Evolutionary conservation across 495 filamentous ascomycete species (phyloP).

Genomic region (Lepraria neglecta): DNA sequence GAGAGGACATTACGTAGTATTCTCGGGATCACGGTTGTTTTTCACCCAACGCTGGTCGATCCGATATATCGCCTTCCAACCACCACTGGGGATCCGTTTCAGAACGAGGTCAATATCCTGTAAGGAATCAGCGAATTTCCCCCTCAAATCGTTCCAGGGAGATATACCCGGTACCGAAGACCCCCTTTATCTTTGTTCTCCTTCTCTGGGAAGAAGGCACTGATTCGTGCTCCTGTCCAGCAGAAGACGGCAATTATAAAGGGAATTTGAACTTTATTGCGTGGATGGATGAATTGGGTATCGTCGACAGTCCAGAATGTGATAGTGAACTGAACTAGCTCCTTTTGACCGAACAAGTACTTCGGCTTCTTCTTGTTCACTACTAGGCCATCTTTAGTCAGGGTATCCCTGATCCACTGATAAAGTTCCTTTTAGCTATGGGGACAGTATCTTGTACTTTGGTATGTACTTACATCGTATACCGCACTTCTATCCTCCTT

Average conservation of each 20-base stretch:
- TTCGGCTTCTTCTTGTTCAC: slow-evolving; percentile 24
- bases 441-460: not conserved
- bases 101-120: not conserved
- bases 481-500: not conserved
- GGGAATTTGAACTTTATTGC: slow-evolving; percentile 21
- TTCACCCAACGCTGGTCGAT: not conserved
- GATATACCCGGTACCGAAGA: slow-evolving; percentile 15
- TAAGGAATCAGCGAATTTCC: not conserved
- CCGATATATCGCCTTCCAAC: not conserved
- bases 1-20: too few species aligned
- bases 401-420: too few species aligned
- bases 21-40: not conserved
- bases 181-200: slow-evolving; percentile 10
- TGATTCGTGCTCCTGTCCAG: too few species aligned
- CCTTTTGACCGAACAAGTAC: slow-evolving; percentile 15
- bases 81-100: not conserved
- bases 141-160: too few species aligned
- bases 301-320: slow-evolving; percentile 47
- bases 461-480: not conserved
- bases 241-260: too few species aligned
- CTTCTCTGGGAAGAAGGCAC: slow-evolving; percentile 16
- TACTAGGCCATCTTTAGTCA: slow-evolving; percentile 16
- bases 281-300: slow-evolving; percentile 24
- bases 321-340: slow-evolving; percentile 37
- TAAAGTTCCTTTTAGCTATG: not conserved